Conservation (phyloP, 2,329 filamentous ascomycete species). For the Torrubiellomyces zombiae region DNA sequence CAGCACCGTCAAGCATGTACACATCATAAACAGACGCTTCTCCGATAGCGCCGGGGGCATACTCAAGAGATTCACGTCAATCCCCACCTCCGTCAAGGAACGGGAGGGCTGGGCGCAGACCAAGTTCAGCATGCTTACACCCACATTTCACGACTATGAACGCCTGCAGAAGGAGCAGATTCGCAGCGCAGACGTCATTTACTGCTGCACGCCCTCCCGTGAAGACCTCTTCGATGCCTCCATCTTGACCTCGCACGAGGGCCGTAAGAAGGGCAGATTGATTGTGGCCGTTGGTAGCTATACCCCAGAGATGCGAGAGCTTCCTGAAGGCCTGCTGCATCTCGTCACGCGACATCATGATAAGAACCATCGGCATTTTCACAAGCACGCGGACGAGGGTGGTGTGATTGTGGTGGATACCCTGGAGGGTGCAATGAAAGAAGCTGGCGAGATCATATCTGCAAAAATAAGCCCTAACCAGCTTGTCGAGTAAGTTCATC, state of each 20-base stretch:
- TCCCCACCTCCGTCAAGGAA: conserved; percentile 26
- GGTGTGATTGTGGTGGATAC: conserved; percentile 59
- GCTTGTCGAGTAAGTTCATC: conserved; percentile 58
- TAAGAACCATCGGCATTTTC: conserved; percentile 38
- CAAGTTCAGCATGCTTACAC: conserved; percentile 54
- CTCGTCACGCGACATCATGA: conserved; percentile 37
- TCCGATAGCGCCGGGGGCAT: conserved; percentile 36
- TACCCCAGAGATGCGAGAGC: conserved; percentile 60
- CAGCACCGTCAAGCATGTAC: conserved; percentile 56
- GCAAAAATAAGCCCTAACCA: conserved; percentile 57
- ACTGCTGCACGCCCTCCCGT: conserved; percentile 70
- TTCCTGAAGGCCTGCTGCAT: conserved; percentile 60
- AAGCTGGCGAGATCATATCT: conserved; percentile 75
- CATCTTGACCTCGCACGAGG: conserved; percentile 57
- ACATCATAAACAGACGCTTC: conserved; percentile 67
- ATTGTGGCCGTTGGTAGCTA: conserved; percentile 58
- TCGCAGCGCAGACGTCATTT: conserved; percentile 60
- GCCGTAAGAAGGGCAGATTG: conserved; percentile 51
- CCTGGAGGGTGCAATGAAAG: conserved; percentile 60
- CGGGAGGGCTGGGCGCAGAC: conserved; percentile 46
- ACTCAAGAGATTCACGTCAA: conserved; percentile 28
- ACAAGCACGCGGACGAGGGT: conserved; percentile 48
- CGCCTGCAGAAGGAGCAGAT: conserved; percentile 56
- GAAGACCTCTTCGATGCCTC: conserved; percentile 57
- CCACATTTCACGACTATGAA: conserved; percentile 49